These are phyloP conservation scores for Phytophthora cactorum DNA, from an alignment of 352 stramenopile genomes.

Conservation along the genomic window DNA sequence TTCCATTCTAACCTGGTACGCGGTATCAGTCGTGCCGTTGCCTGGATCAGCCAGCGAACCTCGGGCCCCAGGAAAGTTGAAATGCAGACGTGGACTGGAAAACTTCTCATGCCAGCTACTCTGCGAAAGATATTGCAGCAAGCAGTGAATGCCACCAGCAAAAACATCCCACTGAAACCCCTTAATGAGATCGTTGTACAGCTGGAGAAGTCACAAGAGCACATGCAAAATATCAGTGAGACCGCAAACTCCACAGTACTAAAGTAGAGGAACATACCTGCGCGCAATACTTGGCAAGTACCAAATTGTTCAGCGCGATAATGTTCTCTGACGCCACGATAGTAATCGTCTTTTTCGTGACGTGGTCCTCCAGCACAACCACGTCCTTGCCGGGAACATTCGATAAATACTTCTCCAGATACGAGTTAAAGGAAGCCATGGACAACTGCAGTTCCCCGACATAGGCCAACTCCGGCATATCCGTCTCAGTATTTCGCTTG, in stretches of 20 bases:
- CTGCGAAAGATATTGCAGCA: slow-evolving; percentile 82
- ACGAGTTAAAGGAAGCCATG: slow-evolving; percentile 78
- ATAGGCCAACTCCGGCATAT: slow-evolving; percentile 67
- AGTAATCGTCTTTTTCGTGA: slow-evolving; percentile 71
- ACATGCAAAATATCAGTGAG: slow-evolving; percentile 11
- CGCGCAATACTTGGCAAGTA: slow-evolving; percentile 70
- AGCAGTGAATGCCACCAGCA: slow-evolving; percentile 79
- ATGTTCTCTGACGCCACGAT: slow-evolving; percentile 77
- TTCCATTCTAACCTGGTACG: slow-evolving; percentile 58
- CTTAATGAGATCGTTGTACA: slow-evolving; percentile 83
- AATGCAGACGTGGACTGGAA: slow-evolving; percentile 72
- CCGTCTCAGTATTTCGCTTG: slow-evolving; percentile 49
- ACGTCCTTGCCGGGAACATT: slow-evolving; percentile 59
- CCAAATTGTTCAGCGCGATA: slow-evolving; percentile 75
- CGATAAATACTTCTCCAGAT: slow-evolving; percentile 79
- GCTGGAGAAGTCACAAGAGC: slow-evolving; percentile 31
- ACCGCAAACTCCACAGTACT: not conserved
- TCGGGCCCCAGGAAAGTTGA: slow-evolving; percentile 77
- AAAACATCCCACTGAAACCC: slow-evolving; percentile 88
- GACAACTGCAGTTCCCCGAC: slow-evolving; percentile 72
- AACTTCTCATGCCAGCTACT: slow-evolving; percentile 68
- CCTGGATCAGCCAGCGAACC: slow-evolving; percentile 66
- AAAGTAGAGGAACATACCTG: slow-evolving; percentile 45
- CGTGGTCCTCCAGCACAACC: slow-evolving; percentile 70
- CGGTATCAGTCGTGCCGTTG: slow-evolving; percentile 82